Evolutionary conservation across 2,329 filamentous ascomycete species (phyloP).

Genomic region (Xylaria sp.): DNA sequence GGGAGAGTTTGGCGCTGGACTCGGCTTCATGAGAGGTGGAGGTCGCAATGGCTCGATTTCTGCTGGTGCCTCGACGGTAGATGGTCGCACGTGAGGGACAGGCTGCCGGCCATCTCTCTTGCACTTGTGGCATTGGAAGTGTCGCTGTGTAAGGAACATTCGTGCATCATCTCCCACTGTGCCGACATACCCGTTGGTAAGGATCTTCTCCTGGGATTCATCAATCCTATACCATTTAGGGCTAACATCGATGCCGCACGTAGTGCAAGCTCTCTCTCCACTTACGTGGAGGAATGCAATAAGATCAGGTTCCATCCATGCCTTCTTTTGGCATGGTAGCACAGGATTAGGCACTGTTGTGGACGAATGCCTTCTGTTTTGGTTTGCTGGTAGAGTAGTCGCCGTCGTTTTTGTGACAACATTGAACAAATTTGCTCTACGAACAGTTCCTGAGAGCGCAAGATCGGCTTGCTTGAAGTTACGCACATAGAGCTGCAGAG

Average conservation of each 20-base stretch:
- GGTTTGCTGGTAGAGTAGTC: slow-evolving; percentile 53
- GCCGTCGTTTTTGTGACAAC: slow-evolving; percentile 67
- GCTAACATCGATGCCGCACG: slow-evolving; percentile 75
- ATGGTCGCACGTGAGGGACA: slow-evolving; percentile 46
- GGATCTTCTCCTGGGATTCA: slow-evolving; percentile 61
- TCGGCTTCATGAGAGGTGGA: slow-evolving; percentile 43
- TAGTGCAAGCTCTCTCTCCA: slow-evolving; percentile 68
- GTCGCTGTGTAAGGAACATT: slow-evolving; percentile 68
- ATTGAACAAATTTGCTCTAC: slow-evolving; percentile 85
- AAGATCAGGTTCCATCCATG: slow-evolving; percentile 46
- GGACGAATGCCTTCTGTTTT: slow-evolving; percentile 67
- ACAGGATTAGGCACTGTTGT: slow-evolving; percentile 52
- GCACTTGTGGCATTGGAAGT: slow-evolving; percentile 82
- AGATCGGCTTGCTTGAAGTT: slow-evolving; percentile 96
- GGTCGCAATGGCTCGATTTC: slow-evolving; percentile 44
- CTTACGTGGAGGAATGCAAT: slow-evolving; percentile 49
- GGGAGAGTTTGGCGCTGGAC: slow-evolving; percentile 42
- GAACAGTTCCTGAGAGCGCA: slow-evolving; percentile 87
- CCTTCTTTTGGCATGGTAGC: slow-evolving; percentile 37
- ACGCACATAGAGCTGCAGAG: slow-evolving; percentile 85
- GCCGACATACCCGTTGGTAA: slow-evolving; percentile 63
- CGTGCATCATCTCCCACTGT: slow-evolving; percentile 65
- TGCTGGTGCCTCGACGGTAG: slow-evolving; percentile 45
- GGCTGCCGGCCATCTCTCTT: slow-evolving; percentile 64
- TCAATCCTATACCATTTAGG: slow-evolving; percentile 77